Evolutionary conservation across 768 basidiomycete genomes (phyloP), one percentile per base, ranked within the genome.

Genomic region (Mycena crocata): DNA sequence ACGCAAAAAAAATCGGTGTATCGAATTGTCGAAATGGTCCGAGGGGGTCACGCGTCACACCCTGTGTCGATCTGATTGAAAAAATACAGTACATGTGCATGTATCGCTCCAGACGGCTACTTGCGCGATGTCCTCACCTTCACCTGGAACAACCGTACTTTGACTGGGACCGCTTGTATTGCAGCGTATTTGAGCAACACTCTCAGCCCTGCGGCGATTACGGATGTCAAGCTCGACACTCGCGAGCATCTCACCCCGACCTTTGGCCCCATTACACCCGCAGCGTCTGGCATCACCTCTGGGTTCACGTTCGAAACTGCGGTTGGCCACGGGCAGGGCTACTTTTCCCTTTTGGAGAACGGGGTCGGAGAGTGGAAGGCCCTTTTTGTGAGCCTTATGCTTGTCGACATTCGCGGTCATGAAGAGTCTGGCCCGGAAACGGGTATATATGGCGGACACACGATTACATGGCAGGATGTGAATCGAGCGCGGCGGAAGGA

Each of bases 301-400:
- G 81, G 76, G 8, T 84, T 84, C 71, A 75, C 74, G 2, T 83
- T 82, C 66, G 73, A 74, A 23, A 83, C 55, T 13, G 35, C 79
- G 4, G 57, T 78, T 28, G 78, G 74, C 2, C 59, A 63, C 35
- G 82, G 81, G 3, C 74, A 72, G 39, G 83, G 81, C 3, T 77
- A 78, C 35, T 75, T 78, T n/a, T 76, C 76, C 14, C 73, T 85
- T 15, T 62, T 74, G 15, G 31, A 15, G 7, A 24, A 57, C 26
- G 61, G 34, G 28, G 64, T 62, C 4, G n/a, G n/a, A n/a, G 65
- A 60, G 14, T 82, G 79, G 81, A 80, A 80, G 62, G 83, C 82
- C 2, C 58, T 80, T 9, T 66, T 76, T 10, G 77, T 85, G 1
- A 74, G 77, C 44, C 78, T 78, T 68, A 69, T 64, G 17, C 60